phyloP scores from a whole-genome alignment of 768 basidiomycete species.

The Suillus alpinus region DNA sequence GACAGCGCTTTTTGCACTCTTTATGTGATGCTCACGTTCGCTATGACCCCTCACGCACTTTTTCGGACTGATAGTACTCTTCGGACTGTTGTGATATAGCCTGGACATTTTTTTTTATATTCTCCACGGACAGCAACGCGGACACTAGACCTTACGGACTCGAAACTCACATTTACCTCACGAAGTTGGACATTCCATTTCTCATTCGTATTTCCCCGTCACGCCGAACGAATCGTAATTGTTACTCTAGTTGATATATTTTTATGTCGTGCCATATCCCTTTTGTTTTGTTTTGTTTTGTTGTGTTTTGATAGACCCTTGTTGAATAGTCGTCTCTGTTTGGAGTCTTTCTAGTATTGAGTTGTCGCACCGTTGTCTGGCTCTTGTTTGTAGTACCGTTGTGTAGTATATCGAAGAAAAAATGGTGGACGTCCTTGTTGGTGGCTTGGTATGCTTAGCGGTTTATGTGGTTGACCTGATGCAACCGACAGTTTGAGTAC shows the following conservation, averaged over 20 bases:
- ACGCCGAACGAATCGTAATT: slow-evolving; percentile 18
- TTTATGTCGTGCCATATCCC: slow-evolving; percentile 21
- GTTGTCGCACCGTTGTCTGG: slow-evolving; percentile 9
- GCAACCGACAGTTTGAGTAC: background rate
- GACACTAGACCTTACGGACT: slow-evolving; percentile 28
- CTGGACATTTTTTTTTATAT: slow-evolving; percentile 6
- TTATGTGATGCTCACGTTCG: slow-evolving; percentile 16
- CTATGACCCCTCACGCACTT: slow-evolving; percentile 22
- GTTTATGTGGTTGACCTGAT: background rate
- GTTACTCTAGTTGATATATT: slow-evolving; percentile 26
- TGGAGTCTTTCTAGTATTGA: slow-evolving; percentile 6
- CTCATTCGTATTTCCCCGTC: background rate
- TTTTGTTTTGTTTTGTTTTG: background rate
- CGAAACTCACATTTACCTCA: slow-evolving; percentile 8
- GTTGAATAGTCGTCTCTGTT: slow-evolving; percentile 1
- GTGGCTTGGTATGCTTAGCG: background rate
- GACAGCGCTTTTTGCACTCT: slow-evolving; percentile 10
- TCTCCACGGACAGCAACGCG: slow-evolving; percentile 14
- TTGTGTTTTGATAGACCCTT: slow-evolving; percentile 7
- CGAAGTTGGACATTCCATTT: slow-evolving; percentile 9
- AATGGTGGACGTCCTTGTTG: background rate
- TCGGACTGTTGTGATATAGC: slow-evolving; percentile 11
- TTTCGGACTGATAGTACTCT: slow-evolving; percentile 16
- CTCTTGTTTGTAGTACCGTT: slow-evolving; percentile 9
- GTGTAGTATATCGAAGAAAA: background rate